phyloP scores from a whole-genome alignment of 345 rosid genomes.

The Angophora floribunda region DNA sequence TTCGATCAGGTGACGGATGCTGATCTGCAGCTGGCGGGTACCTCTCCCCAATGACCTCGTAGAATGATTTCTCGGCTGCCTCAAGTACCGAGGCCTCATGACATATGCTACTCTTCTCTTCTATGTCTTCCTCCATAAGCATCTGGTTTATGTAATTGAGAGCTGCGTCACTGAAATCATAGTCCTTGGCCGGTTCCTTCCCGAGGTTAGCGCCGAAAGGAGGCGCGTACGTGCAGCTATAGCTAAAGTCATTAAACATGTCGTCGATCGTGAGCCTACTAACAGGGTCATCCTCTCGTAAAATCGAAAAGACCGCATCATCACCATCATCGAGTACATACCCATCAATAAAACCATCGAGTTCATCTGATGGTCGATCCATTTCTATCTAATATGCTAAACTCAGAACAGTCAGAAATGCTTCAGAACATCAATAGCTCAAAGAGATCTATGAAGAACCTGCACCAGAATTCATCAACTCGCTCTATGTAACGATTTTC shows the following conservation, averaged over 20 bases:
- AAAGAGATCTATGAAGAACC: not conserved
- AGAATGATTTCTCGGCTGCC: slow-evolving; percentile 50
- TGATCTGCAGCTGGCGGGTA: slow-evolving; percentile 24
- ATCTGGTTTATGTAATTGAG: slow-evolving; percentile 43
- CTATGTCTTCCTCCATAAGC: slow-evolving; percentile 64
- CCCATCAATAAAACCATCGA: slow-evolving; percentile 11
- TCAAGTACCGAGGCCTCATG: slow-evolving; percentile 55
- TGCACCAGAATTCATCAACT: not conserved
- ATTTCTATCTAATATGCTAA: slow-evolving; percentile 7
- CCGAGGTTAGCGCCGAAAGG: slow-evolving; percentile 1
- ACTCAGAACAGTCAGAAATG: not conserved
- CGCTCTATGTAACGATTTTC: not conserved
- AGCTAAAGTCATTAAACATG: not conserved
- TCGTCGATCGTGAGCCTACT: not conserved
- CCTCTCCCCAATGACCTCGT: slow-evolving; percentile 48
- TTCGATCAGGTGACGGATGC: not conserved
- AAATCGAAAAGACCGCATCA: not conserved
- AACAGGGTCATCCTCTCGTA: not conserved
- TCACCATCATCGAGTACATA: not conserved
- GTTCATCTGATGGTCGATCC: slow-evolving; percentile 21
- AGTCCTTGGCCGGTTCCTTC: slow-evolving; percentile 16
- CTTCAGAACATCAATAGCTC: not conserved
- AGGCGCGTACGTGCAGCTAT: slow-evolving; percentile 3
- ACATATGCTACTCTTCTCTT: slow-evolving; percentile 38
- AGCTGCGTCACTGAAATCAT: slow-evolving; percentile 45